Percentiles rank a stretch among this genome's conserved stretches.
Conservation (phyloP, 345 rosid genomes). For the Eucalyptus guilfoylei region DNA sequence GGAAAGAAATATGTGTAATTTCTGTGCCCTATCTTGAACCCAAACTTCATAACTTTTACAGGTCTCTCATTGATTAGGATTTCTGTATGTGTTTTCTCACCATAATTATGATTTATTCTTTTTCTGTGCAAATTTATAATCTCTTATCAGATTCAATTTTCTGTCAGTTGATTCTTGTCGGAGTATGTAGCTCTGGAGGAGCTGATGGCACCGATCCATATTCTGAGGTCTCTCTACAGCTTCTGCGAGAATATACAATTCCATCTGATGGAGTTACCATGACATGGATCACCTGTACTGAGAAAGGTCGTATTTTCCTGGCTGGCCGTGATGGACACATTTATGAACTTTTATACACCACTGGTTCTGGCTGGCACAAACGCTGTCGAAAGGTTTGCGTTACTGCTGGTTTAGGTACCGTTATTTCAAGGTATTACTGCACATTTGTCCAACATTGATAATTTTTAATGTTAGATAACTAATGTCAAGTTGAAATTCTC, state of each 20-base stretch:
- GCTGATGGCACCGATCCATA: constrained; percentile 84
- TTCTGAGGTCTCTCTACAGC: constrained; percentile 84
- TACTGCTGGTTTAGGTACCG: constrained; percentile 91
- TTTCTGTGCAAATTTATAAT: neutral
- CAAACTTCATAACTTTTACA: neutral
- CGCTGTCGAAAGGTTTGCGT: constrained; percentile 90
- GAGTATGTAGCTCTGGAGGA: constrained; percentile 83
- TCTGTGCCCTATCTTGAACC: neutral
- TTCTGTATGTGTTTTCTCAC: neutral
- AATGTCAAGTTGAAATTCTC: neutral
- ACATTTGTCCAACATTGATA: neutral
- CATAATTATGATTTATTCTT: neutral
- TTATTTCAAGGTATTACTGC: constrained; percentile 65
- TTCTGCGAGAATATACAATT: constrained; percentile 77
- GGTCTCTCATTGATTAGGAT: neutral
- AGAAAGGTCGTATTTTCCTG: constrained; percentile 81
- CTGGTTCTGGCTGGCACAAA: constrained; percentile 91
- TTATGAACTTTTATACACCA: constrained; percentile 72
- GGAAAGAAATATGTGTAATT: neutral
- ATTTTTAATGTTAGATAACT: neutral
- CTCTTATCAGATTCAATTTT: constrained; percentile 1
- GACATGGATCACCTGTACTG: constrained; percentile 77
- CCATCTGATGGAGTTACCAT: constrained; percentile 93
- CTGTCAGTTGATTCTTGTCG: constrained; percentile 86
- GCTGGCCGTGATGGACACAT: constrained; percentile 95